Evolutionary conservation across 257 asterid species (phyloP).

Genomic region (Scutellaria galericulata): DNA sequence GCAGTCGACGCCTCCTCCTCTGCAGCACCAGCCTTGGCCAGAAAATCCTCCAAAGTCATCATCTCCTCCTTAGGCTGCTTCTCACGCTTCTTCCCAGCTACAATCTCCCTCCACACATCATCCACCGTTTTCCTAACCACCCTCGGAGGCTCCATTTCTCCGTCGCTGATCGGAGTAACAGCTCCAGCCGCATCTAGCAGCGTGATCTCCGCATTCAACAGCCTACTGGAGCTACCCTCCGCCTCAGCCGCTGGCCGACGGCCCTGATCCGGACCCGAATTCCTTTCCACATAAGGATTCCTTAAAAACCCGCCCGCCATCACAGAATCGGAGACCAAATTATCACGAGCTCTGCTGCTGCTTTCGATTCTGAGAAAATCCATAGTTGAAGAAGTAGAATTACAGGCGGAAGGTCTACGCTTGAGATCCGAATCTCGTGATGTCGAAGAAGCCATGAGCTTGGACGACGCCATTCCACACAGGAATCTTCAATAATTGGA

Average conservation of each 20-base stretch:
- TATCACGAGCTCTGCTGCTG: slow-evolving; percentile 38
- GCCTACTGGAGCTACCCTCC: slow-evolving; percentile 44
- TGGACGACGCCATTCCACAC: slow-evolving; percentile 48
- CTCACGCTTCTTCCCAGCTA: slow-evolving; percentile 70
- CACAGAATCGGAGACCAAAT: slow-evolving; percentile 37
- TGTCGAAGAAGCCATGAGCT: slow-evolving; percentile 54
- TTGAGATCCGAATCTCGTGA: slow-evolving; percentile 58
- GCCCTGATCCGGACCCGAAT: slow-evolving; percentile 39
- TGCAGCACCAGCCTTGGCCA: slow-evolving; percentile 75
- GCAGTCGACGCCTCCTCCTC: slow-evolving; percentile 48
- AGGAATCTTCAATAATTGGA: slow-evolving; percentile 10
- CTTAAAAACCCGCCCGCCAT: slow-evolving; percentile 42
- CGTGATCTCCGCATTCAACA: slow-evolving; percentile 57
- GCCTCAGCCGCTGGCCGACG: slow-evolving; percentile 38
- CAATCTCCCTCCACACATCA: slow-evolving; percentile 94
- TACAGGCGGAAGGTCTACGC: slow-evolving; percentile 47
- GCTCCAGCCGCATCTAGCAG: slow-evolving; percentile 63
- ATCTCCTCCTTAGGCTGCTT: slow-evolving; percentile 62
- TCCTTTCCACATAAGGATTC: slow-evolving; percentile 34
- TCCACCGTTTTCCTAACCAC: slow-evolving; percentile 74
- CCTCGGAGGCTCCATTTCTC: slow-evolving; percentile 48
- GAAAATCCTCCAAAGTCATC: slow-evolving; percentile 91
- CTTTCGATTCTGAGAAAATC: slow-evolving; percentile 46
- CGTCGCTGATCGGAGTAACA: slow-evolving; percentile 49
- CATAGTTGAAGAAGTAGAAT: slow-evolving; percentile 39